Base-by-base conservation (phyloP, 306 rosid species). In the Arachis hypogaea region DNA sequence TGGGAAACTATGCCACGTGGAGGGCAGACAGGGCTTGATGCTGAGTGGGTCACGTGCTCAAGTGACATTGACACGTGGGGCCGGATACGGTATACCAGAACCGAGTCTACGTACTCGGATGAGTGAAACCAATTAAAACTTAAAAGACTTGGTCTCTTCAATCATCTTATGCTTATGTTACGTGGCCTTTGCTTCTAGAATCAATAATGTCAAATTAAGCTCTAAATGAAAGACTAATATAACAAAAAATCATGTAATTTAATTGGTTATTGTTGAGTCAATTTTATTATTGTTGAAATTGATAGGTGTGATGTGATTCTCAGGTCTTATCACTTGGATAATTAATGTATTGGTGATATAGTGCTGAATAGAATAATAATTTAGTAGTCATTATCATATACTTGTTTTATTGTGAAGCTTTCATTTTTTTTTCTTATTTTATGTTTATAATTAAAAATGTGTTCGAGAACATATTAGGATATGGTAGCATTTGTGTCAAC, bases 81-180 rank as follows among this genome's bases (percentile, higher is more conserved):
- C 1, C 75, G 73, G 68, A 75, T 68, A 59, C 47, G 72, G 16
- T 59, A 4, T 11, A 30, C 38, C 10, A 47, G 2, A 9, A 10
- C 82, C 12, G 54, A 64, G 83, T 85, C 89, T 80, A 22, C 77
- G 66, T 62, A 18, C 86, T 80, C n/a, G 74, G 72, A 38, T 7
- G 16, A n/a, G 11, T 58, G 40, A 64, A 16, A 5, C 2, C 12
- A 30, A 62, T 8, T 6, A 22, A 22, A 22, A 22, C 28, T 22
- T 22, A 12, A 63, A 63, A 16, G 78, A 77, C 87, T 60, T 4
- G 63, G 72, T 77, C 87, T 4, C 70, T 51, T 75, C 60, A 46
- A 11, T 41, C 44, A 41, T 41, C 3, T 41, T 41, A 9, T 1
- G 28, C 28, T 22, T 22, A 22, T 22, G 28, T 22, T 22, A 22